Conservation (phyloP, 2,329 filamentous ascomycete genomes). For the Tolypocladium cylindrosporum region DNA sequence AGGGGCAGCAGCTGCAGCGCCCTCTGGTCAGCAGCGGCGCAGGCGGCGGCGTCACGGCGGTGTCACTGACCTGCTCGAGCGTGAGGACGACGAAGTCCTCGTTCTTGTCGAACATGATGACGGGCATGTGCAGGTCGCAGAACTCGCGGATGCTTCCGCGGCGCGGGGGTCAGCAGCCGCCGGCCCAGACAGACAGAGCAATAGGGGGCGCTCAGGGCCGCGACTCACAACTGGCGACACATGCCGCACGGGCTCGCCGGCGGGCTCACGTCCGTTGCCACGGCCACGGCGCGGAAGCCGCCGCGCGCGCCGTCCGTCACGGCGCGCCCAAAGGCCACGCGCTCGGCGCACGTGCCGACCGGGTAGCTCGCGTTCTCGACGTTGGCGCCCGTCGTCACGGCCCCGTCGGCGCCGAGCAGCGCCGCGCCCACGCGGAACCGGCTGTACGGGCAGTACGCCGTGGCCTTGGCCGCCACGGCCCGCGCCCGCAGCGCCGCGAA, state of each 20-base stretch:
- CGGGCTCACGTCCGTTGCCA: conserved; percentile 67
- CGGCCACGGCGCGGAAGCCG: conserved; percentile 67
- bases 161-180: conserved; percentile 5
- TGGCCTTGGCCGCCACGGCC: conserved; percentile 61
- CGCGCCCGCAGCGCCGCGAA: conserved; percentile 52
- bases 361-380: conserved; percentile 92
- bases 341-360: conserved; percentile 90
- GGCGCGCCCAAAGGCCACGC: conserved; percentile 77
- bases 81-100: conserved; percentile 61
- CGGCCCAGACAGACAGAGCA: neutral
- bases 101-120: conserved; percentile 89
- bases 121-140: conserved; percentile 55
- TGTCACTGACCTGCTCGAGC: conserved; percentile 49
- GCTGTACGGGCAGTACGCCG: conserved; percentile 89
- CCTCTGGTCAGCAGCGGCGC: neutral
- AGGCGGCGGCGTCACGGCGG: neutral
- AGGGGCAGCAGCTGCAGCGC: conserved; percentile 51
- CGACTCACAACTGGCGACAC: conserved; percentile 79
- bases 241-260: conserved; percentile 81
- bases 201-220: neutral
- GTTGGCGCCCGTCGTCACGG: conserved; percentile 56
- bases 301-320: conserved; percentile 46
- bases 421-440: conserved; percentile 83
- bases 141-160: conserved; percentile 63
- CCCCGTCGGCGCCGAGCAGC: conserved; percentile 47